phyloP scores from a whole-genome alignment of 1,284 basidiomycete species.

The Marasmius fiardii region DNA sequence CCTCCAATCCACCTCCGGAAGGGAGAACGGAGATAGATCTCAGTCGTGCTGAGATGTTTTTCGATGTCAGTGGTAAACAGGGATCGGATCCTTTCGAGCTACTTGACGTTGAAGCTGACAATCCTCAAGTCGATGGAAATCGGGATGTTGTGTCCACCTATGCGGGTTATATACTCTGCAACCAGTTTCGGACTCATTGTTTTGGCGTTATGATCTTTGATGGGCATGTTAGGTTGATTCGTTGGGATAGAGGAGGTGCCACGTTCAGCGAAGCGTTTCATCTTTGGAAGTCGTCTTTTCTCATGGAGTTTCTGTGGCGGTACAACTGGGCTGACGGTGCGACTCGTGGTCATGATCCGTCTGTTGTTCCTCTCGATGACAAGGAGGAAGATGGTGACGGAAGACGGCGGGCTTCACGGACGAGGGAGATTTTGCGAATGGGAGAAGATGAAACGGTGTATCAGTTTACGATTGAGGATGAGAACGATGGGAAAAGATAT shows the following conservation, averaged over 20 bases:
- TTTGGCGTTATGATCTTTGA: not conserved
- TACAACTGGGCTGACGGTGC: not conserved
- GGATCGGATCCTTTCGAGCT: too few species aligned
- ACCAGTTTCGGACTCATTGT: conserved; percentile 4
- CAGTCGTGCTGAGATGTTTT: too few species aligned
- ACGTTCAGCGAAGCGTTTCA: not conserved
- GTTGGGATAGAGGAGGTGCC: not conserved
- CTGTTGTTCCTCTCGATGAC: not conserved
- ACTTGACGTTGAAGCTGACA: not conserved
- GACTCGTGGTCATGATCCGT: not conserved
- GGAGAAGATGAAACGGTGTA: not conserved
- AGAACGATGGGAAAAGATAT: not conserved
- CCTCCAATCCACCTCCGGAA: too few species aligned
- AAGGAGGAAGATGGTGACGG: not conserved
- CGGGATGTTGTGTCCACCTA: not conserved
- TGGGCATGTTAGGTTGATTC: not conserved
- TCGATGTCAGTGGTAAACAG: too few species aligned
- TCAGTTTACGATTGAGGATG: not conserved
- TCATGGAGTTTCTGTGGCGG: conserved; percentile 1
- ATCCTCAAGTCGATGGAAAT: not conserved
- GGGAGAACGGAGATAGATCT: too few species aligned
- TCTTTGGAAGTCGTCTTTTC: not conserved
- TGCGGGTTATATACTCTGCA: not conserved
- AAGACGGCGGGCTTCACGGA: not conserved
- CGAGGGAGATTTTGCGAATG: not conserved